Evolutionary conservation across 2,329 filamentous ascomycete genomes (phyloP), one percentile per base, ranked within the genome.

Genomic region (Fusarium avenaceum): DNA sequence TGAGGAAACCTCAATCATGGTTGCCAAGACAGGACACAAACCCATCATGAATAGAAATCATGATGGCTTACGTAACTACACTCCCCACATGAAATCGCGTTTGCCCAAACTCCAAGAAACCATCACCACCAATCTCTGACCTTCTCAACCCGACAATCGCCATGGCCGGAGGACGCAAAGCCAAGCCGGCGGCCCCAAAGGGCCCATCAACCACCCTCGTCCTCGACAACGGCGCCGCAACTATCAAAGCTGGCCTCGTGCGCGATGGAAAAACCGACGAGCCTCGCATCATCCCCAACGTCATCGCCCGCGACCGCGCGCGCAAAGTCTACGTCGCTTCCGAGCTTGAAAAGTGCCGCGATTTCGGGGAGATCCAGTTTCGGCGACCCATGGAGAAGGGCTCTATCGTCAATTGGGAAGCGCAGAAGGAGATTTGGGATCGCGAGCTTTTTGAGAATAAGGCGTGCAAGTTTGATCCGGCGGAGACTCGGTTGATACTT

Each of bases 391-490:
- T 98, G 2, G 96, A 99, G 79, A 96, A 94, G 79, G 96, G 96
- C 9, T 98, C 92, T 76, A 85, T 98, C 49, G 94, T 98, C 64
- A 97, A 95, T 76, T 99, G 96, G 96, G 96, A 99, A 79, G 90
- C 92, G 1, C 89, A 99, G 81, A 95, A 93, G 79, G 94, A 96
- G 75, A 93, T 99, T 51, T 99, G 96, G 96, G 94, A 97, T 74
- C 89, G 90, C 71, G 90, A 94, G 63, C 92, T 98, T 75, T 90
- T 97, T 72, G 89, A 86, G 59, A 87, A 87, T 69, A 88, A 88
- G n/a, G 83, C 85, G 28, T 81, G 89, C 71, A 86, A 84, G 72
- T 93, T 91, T 77, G 90, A 96, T 71, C 92, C 95, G 0, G 83
- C 86, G 53, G 90, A 95, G 56, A 96, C 93, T n/a, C 90, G 93